Percentiles rank a stretch among this genome's conserved stretches.
phyloP scores from a whole-genome alignment of 805 yeast species.

The Huiozyma naganishii region DNA sequence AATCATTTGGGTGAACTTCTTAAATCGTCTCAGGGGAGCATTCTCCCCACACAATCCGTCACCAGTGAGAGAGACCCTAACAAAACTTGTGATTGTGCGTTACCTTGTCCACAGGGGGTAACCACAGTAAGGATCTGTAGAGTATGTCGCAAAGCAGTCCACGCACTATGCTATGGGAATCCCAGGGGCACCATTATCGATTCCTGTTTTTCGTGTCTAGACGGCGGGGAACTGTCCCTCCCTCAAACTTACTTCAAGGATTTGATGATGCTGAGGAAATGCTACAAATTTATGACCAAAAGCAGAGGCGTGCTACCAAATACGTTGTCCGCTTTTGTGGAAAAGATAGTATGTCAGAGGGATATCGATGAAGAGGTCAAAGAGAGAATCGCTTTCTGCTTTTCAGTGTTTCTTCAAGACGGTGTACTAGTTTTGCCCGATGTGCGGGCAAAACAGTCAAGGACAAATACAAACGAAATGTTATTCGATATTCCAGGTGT shows the following conservation, averaged over 20 bases:
- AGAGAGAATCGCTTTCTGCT: constrained; percentile 7
- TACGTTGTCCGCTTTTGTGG: constrained; percentile 8
- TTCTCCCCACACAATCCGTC: constrained; percentile 25
- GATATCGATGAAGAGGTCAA: constrained; percentile 8
- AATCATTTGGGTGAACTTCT: constrained; percentile 21
- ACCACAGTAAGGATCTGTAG: constrained; percentile 19
- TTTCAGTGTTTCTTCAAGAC: constrained; percentile 13
- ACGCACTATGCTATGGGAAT: constrained; percentile 30
- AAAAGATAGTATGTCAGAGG: constrained; percentile 8
- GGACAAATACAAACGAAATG: not conserved
- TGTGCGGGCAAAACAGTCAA: not conserved
- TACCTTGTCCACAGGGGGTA: constrained; percentile 9
- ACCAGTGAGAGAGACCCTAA: not conserved
- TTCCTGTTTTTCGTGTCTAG: constrained; percentile 23
- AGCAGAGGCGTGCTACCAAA: constrained; percentile 12
- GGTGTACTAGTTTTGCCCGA: constrained; percentile 5
- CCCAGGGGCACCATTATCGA: constrained; percentile 3
- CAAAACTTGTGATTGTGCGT: constrained; percentile 24
- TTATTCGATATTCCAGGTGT: constrained; percentile 18
- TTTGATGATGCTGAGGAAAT: constrained; percentile 29
- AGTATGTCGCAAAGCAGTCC: constrained; percentile 25
- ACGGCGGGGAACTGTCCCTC: constrained; percentile 10
- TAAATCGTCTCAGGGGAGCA: constrained; percentile 15
- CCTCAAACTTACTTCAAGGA: constrained; percentile 4
- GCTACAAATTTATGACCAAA: constrained; percentile 21